Base-by-base conservation (phyloP, 2,329 filamentous ascomycete species). In the Leptographium flavum region DNA sequence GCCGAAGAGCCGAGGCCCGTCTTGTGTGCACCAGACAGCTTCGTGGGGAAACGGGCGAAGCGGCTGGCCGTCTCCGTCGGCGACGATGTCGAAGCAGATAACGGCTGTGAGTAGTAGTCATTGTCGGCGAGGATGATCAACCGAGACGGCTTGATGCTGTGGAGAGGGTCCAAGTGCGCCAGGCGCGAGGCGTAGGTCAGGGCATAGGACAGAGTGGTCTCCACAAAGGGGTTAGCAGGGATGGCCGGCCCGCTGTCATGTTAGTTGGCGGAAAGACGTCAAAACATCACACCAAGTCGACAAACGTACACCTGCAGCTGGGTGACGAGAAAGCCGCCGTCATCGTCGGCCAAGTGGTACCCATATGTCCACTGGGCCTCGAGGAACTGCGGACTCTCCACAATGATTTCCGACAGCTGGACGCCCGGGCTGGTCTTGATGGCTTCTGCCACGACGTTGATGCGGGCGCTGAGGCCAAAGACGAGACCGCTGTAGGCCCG, bases 1-100 rank as follows among this genome's bases (percentile, higher is more conserved):
- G 92, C 92, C 1, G 88, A 95, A 11, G 88, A 95, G 47, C 92
- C 92, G 27, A 98, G 76, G 2, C 92, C 92, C 0, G 92, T 98
- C 69, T 98, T 98, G 71, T 95, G 83, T 15, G 90, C 88, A 50
- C 80, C 73, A 47, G 71, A 66, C 31, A 98, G 74, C 6, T 79
- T 75, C 15, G 90, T 80, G 37, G 75, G 73, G 64, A 94, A 94
- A 58, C 81, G 74, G 51, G 78, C 73, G 66, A 96, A 96, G 50
- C 78, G 77, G 33, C 41, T 23, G 1, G 38, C 17, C 19, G 56
- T 61, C 45, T 60, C 58, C 17, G 68, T 58, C 46, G 61, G 50
- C 46, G 49, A 44, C 31, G 33, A 36, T n/a, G 17, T 36, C 54
- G 43, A 13, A 19, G 48, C 43, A 17, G 60, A 52, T 22, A 59